These are phyloP conservation scores for Helminthosporium solani DNA, from an alignment of 2,329 filamentous ascomycete genomes.

Conservation along the genomic window DNA sequence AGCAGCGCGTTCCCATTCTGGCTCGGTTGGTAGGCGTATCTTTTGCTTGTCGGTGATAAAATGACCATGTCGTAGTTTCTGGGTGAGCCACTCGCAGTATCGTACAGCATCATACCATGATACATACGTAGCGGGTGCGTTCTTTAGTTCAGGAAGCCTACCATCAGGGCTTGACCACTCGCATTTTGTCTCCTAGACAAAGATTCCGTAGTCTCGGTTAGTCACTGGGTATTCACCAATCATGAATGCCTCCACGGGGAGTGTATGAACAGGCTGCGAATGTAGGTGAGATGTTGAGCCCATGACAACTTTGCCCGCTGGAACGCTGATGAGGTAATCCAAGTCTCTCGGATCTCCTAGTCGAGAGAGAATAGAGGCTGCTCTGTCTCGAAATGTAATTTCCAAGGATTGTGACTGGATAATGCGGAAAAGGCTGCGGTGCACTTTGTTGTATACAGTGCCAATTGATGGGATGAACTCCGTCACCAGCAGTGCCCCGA, in stretches of 20 bases:
- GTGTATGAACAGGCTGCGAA: slow-evolving; percentile 1
- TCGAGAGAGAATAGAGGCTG: too few relatives aligned
- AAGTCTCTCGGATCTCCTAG: slow-evolving; percentile 4
- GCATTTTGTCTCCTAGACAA: background rate
- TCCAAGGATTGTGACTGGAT: too few relatives aligned
- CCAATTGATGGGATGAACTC: too few relatives aligned
- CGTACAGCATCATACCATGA: slow-evolving; percentile 3
- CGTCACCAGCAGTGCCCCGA: too few relatives aligned
- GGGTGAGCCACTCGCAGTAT: slow-evolving; percentile 4
- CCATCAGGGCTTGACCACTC: background rate
- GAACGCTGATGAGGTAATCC: background rate
- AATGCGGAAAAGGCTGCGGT: too few relatives aligned
- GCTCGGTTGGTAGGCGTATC: slow-evolving; percentile 1
- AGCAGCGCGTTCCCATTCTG: slow-evolving; percentile 5
- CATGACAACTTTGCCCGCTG: slow-evolving; percentile 1
- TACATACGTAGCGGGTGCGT: slow-evolving; percentile 1
- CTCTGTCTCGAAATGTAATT: too few relatives aligned
- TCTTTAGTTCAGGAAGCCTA: background rate
- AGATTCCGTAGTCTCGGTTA: background rate
- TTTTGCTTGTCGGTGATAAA: background rate
- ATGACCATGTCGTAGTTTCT: background rate
- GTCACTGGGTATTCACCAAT: slow-evolving; percentile 4
- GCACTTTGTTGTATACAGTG: too few relatives aligned
- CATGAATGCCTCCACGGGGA: background rate
- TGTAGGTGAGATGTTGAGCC: slow-evolving; percentile 1